Evolutionary conservation across 805 yeast genomes (phyloP), one percentile per base, ranked within the genome.

Genomic region (Metschnikowia gruessii): DNA sequence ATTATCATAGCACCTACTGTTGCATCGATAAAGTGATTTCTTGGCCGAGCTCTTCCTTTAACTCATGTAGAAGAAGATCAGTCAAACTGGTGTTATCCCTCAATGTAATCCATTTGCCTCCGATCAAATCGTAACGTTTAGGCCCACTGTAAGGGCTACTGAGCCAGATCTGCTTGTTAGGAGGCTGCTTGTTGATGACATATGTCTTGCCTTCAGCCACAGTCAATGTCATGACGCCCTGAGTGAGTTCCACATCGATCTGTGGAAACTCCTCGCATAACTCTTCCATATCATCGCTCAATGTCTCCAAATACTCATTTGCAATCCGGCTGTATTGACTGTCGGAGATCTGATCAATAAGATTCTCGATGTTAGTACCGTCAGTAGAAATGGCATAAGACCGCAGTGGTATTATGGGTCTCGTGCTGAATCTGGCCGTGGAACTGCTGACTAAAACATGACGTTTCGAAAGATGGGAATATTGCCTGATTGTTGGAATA

Each of bases 121-220:
- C 76, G 36, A 85, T 74, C 51, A 77, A 79, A 63, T 94, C 98
- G 47, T 51, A 57, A 46, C 76, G 59, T 60, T 90, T 89, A 5
- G 99, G 99, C 0, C 99, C 99, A 7, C 95, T 85, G 3, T 89
- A 61, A 0, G 99, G 99, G 37, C 96, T 86, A 49, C 95, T 81
- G 43, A 92, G 75, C 99, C 99, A 94, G 26, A 94, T 85, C 64
- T 94, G 99, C 66, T 87, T 85, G 68, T 90, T 94, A 3, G 99
- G 97, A 1, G 99, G 99, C 67, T 94, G 98, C 61, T 90, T 92
- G 70, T 94, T 94, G 61, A 94, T 83, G 24, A 94, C 96, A 62
- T 94, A 94, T 0, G 91, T 79, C 1, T 97, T 98, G 15, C 73
- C 70, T 1, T 82, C 78, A 3, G 92, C 87, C 15, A 87, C 57